Base-by-base conservation (phyloP, 768 basidiomycete genomes). In the Inosperma sp. region DNA sequence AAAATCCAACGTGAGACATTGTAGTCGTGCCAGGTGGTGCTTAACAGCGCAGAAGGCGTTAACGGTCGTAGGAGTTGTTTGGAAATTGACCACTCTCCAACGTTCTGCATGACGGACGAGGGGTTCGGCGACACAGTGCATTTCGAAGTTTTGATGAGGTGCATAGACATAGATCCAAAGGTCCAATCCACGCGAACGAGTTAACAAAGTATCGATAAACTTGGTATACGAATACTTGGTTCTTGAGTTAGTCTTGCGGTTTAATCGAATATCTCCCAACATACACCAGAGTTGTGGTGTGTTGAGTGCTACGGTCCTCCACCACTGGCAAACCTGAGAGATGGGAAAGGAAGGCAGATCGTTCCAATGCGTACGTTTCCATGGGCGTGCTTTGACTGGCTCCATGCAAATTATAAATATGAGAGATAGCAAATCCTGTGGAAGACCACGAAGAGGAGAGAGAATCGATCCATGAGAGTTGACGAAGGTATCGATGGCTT, bases 211-310 rank as follows among this genome's bases (percentile, higher is more conserved):
- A 30, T 33, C 27, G 17, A 44, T 17, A 21, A 44, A 44, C 5
- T 44, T 44, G 42, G 16, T 27, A 9, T 44, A 44, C 4, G 42
- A 43, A 43, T 29, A 29, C 6, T 17, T 26, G 14, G 7, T 17
- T 6, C n/a, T 44, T 2, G 42, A 29, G 3, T 30, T 21, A 16
- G 17, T 29, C 27, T 48, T 41, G 13, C 12, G 37, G 10, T 31
- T 17, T 13, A 36, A 9, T 13, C 23, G 52, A 17, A 36, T 21
- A 25, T 49, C 48, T 23, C 46, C 46, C 37, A 49, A 26, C 16
- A 37, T 17, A n/a, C 22, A 19, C 52, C 52, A 51, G 7, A 53
- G 39, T 17, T 40, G 25, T 3, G 52, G 52, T 8, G 52, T 53
- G 16, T 48, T 34, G 3, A 51, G 30, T 12, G 49, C 41, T 14